These are phyloP conservation scores for Circinella umbellata DNA, from an alignment of 371 early-diverging fungal species.

Conservation along the genomic window DNA sequence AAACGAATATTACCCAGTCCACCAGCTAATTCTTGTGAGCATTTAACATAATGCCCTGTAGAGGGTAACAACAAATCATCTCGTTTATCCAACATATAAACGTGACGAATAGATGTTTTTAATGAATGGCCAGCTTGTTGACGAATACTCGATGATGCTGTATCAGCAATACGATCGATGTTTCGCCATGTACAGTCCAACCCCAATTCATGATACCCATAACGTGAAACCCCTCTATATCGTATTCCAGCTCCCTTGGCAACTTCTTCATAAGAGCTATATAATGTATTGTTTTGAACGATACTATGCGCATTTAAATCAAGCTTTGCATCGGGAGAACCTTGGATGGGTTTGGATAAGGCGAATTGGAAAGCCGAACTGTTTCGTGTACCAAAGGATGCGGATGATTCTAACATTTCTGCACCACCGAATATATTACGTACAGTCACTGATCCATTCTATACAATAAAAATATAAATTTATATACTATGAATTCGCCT, in stretches of 20 bases:
- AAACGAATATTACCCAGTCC: constrained; percentile 83
- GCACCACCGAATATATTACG: constrained; percentile 88
- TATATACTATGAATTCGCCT: neutral
- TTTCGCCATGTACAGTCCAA: constrained; percentile 83
- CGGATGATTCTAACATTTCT: constrained; percentile 74
- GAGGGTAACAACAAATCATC: constrained; percentile 82
- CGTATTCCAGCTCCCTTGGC: constrained; percentile 46
- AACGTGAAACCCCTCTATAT: constrained; percentile 49
- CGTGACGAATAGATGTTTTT: constrained; percentile 81
- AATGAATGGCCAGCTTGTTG: constrained; percentile 88
- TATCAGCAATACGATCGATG: constrained; percentile 68
- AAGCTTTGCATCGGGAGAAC: constrained; percentile 48
- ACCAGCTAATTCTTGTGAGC: constrained; percentile 81
- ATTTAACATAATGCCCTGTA: constrained; percentile 69
- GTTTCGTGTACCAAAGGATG: constrained; percentile 75
- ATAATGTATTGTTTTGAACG: constrained; percentile 47
- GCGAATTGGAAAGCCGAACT: constrained; percentile 72
- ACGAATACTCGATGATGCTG: constrained; percentile 83
- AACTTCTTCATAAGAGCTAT: constrained; percentile 50
- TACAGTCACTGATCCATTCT: constrained; percentile 68
- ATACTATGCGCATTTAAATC: constrained; percentile 54
- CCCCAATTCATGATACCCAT: constrained; percentile 74
- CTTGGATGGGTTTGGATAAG: constrained; percentile 48
- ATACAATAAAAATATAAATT: neutral
- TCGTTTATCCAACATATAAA: constrained; percentile 71